A percentile compares a stretch with the other conserved stretches of the same genome.
These are phyloP conservation scores for Bipolaris gigantea DNA, from an alignment of 2,329 filamentous ascomycete genomes.

Conservation along the genomic window DNA sequence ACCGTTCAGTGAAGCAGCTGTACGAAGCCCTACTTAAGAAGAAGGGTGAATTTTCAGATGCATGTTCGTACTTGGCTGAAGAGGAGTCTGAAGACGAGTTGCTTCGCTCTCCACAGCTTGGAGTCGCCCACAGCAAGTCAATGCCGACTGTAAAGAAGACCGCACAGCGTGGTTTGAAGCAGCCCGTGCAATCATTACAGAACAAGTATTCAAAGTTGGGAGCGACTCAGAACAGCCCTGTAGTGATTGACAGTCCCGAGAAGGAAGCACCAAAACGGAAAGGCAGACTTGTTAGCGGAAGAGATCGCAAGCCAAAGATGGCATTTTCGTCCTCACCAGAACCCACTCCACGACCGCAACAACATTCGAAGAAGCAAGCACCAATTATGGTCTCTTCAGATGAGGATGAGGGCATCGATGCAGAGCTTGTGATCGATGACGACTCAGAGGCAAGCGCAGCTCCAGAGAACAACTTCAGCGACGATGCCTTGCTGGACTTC, in stretches of 20 bases:
- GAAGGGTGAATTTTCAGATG: constrained; percentile 59
- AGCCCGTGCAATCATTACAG: constrained; percentile 58
- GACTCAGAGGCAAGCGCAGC: constrained; percentile 50
- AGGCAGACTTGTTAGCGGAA: constrained; percentile 54
- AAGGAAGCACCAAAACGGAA: constrained; percentile 32
- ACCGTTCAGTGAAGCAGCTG: constrained; percentile 51
- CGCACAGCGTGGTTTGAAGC: constrained; percentile 60
- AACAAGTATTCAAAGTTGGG: constrained; percentile 53
- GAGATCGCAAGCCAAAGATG: constrained; percentile 41
- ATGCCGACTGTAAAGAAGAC: constrained; percentile 46
- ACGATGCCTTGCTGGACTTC: constrained; percentile 69
- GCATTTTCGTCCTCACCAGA: constrained; percentile 29
- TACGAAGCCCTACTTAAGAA: constrained; percentile 55
- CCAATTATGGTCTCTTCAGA: constrained; percentile 28
- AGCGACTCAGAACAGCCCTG: constrained; percentile 21
- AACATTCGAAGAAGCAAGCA: constrained; percentile 14
- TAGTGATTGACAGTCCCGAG: constrained; percentile 18
- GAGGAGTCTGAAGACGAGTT: constrained; percentile 43
- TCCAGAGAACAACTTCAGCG: constrained; percentile 43
- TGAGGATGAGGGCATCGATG: constrained; percentile 41
- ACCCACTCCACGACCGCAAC: constrained; percentile 24
- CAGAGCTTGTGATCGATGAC: constrained; percentile 42
- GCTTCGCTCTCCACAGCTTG: constrained; percentile 31
- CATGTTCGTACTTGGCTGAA: constrained; percentile 38
- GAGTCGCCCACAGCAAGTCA: constrained; percentile 19